These are phyloP conservation scores for Lagenidium giganteum DNA, from an alignment of 352 stramenopile genomes.

Conservation along the genomic window DNA sequence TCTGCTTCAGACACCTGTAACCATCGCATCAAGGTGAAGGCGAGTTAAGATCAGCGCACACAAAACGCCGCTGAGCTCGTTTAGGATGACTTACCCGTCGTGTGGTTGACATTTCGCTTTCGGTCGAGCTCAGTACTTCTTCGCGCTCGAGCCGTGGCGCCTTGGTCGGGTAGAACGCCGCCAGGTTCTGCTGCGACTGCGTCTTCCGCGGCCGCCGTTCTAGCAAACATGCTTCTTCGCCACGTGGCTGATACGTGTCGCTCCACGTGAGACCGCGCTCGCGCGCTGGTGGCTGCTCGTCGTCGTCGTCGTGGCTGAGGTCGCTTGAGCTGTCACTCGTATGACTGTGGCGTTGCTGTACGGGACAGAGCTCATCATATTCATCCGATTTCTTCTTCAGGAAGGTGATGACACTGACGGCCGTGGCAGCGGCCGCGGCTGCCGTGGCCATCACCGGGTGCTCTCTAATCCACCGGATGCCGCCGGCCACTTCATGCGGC, in stretches of 20 bases:
- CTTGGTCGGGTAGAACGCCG: constrained; percentile 5
- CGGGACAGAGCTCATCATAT: too few species aligned
- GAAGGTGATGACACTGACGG: constrained; percentile 52
- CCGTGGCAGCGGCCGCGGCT: constrained; percentile 41
- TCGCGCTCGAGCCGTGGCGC: constrained; percentile 5
- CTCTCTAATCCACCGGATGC: constrained; percentile 52
- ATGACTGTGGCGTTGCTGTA: too few species aligned
- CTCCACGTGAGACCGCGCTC: constrained; percentile 8
- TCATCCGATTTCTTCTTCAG: constrained; percentile 21
- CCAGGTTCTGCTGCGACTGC: too few species aligned
- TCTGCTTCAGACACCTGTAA: too few species aligned
- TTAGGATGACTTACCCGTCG: constrained; percentile 22
- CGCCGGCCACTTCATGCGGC: constrained; percentile 51
- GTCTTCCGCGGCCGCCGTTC: not conserved
- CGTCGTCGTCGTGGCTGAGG: too few species aligned
- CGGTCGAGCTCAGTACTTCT: constrained; percentile 40
- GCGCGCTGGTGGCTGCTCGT: not conserved
- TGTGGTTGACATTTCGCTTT: too few species aligned
- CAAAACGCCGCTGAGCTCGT: constrained; percentile 19
- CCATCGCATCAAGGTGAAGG: too few species aligned
- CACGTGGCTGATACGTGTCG: constrained; percentile 9
- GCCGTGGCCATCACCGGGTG: constrained; percentile 55
- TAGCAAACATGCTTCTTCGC: too few species aligned
- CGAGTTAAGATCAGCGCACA: constrained; percentile 26
- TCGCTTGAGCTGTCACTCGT: too few species aligned